Percentiles rank a stretch among this genome's conserved stretches.
Evolutionary conservation across 345 rosid genomes (phyloP).

Genomic region (Durio zibethinus): DNA sequence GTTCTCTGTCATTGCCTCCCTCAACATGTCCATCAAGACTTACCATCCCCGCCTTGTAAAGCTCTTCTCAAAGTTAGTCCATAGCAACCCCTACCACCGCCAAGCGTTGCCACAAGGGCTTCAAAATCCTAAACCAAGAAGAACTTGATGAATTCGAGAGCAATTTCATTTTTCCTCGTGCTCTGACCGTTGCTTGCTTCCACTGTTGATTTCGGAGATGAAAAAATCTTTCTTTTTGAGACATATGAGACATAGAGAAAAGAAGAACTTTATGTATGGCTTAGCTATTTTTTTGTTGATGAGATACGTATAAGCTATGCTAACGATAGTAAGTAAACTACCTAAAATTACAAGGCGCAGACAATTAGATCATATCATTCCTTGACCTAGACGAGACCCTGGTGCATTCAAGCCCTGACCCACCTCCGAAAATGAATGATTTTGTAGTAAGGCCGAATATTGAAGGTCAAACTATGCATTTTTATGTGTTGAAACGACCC

Average conservation of each 20-base stretch:
- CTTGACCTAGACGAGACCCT: slow-evolving; percentile 91
- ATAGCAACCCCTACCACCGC: slow-evolving; percentile 35
- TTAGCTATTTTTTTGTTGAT: too few species aligned
- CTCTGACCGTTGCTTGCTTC: slow-evolving; percentile 36
- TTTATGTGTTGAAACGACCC: slow-evolving; percentile 83
- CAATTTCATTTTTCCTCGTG: slow-evolving; percentile 21
- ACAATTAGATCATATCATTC: too few species aligned
- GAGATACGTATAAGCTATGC: too few species aligned
- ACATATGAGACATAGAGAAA: too few species aligned
- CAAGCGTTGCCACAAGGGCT: slow-evolving; percentile 43
- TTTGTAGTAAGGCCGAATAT: slow-evolving; percentile 63
- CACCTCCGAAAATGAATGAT: slow-evolving; percentile 56
- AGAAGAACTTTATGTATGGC: too few species aligned
- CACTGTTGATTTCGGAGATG: slow-evolving; percentile 28
- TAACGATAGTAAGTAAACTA: too few species aligned
- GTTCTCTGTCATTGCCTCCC: slow-evolving; percentile 46
- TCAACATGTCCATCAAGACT: slow-evolving; percentile 56
- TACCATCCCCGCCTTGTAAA: slow-evolving; percentile 64
- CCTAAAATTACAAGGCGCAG: too few species aligned
- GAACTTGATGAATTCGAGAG: slow-evolving; percentile 4
- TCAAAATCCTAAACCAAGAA: slow-evolving; percentile 39
- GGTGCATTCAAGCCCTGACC: slow-evolving; percentile 75
- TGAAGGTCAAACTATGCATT: slow-evolving; percentile 55
- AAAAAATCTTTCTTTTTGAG: slow-evolving; percentile 69
- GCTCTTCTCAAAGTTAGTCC: slow-evolving; percentile 56